Conservation (phyloP, 2,329 filamentous ascomycete species). For the Colletotrichum sp. region DNA sequence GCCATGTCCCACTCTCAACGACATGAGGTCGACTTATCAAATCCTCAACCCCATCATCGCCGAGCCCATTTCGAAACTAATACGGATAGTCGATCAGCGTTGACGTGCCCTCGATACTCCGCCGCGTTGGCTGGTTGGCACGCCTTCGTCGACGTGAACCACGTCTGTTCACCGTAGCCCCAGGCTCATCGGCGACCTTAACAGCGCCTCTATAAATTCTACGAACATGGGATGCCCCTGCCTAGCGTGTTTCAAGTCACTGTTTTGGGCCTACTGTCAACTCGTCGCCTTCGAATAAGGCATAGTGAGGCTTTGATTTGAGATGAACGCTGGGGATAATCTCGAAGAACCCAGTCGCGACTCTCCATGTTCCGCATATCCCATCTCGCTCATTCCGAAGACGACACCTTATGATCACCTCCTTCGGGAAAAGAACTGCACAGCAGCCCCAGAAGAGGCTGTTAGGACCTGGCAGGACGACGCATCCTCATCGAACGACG, state of each 20-base stretch:
- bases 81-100: constrained; percentile 1
- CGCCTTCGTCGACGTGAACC: background rate
- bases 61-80: constrained; percentile 10
- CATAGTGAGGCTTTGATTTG: constrained; percentile 22
- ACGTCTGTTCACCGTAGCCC: constrained; percentile 7
- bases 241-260: constrained; percentile 24
- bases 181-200: constrained; percentile 21
- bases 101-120: constrained; percentile 14
- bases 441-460: background rate
- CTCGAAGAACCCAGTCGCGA: constrained; percentile 19
- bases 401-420: constrained; percentile 18
- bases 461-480: background rate
- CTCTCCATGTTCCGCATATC: constrained; percentile 21
- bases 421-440: constrained; percentile 17
- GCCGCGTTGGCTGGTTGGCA: constrained; percentile 16
- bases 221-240: constrained; percentile 8
- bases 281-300: background rate
- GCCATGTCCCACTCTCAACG: constrained; percentile 17
- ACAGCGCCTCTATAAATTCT: constrained; percentile 11
- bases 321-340: constrained; percentile 24
- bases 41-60: constrained; percentile 8
- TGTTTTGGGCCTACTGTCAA: constrained; percentile 14
- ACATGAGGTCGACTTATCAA: constrained; percentile 2
- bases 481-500: constrained; percentile 14
- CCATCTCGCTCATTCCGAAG: constrained; percentile 22